Base-by-base conservation (phyloP, 768 basidiomycete genomes). In the Rhodotorula paludigena region DNA sequence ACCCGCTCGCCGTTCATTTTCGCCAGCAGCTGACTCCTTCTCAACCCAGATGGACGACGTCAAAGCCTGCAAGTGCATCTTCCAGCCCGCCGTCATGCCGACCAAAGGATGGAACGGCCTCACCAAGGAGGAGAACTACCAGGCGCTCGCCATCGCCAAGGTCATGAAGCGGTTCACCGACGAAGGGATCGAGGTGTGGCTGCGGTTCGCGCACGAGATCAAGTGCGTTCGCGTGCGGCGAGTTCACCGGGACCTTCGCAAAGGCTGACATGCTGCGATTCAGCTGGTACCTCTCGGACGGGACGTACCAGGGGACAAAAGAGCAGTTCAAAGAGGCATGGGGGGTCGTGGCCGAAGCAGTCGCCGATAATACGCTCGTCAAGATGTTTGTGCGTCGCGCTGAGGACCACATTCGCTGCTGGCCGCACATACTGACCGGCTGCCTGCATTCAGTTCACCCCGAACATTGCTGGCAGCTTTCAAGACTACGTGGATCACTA, bases 161-260 rank as follows among this genome's bases (percentile, higher is more conserved):
- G 73, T 74, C 47, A 74, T 76, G 73, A 76, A 76, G 65, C 25
- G 67, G 63, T 76, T 74, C 65, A 73, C 71, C 47, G 75, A 74
- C 69, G 64, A 73, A 57, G 75, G 75, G 6, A 66, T 76, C 59
- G 73, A 73, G 52, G 75, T 76, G 45, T 73, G 74, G 67, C 63
- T 76, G 8, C 64, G 75, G 0, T 74, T 76, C 33, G 60, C 61
- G 32, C 61, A 62, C 53, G 61, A 62, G 32, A 53, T 62, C 61
- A 62, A 62, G 52, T 39, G 6, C 7, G 41, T 41, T 15, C 3
- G 21, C 32, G 8, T 23, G 16, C 30, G 30, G 21, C n/a, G 3
- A 5, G n/a, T 36, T 28, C 16, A n/a, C n/a, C n/a, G n/a, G n/a
- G n/a, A n/a, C n/a, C n/a, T n/a, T n/a, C n/a, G n/a, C n/a, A n/a